These are phyloP conservation scores for Lepidium campestre DNA, from an alignment of 441 rosid species.

Conservation along the genomic window DNA sequence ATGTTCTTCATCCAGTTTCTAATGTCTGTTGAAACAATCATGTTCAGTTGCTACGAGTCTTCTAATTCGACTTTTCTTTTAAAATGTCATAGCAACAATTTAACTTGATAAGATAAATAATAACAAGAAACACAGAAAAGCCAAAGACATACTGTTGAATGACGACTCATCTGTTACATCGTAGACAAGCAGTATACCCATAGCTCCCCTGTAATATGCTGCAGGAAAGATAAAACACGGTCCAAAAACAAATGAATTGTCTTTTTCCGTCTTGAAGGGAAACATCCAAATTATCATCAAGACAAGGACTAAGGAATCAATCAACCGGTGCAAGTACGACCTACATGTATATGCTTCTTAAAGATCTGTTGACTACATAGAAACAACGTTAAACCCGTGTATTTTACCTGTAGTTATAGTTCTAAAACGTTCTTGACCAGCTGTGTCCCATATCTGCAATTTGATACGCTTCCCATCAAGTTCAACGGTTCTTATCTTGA, in stretches of 20 bases:
- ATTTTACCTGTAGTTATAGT: slow-evolving; percentile 42
- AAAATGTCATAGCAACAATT: not conserved
- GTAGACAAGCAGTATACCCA: slow-evolving; percentile 63
- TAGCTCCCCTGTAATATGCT: slow-evolving; percentile 79
- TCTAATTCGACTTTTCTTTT: not conserved
- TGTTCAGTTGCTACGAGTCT: not conserved
- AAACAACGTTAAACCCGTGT: not conserved
- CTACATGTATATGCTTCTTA: not conserved
- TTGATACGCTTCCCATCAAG: slow-evolving; percentile 56
- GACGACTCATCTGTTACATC: slow-evolving; percentile 56
- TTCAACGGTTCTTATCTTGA: slow-evolving; percentile 48
- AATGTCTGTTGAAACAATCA: slow-evolving; percentile 37
- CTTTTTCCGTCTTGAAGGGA: not conserved
- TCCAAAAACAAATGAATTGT: not conserved
- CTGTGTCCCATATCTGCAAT: slow-evolving; percentile 56
- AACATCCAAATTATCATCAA: not conserved
- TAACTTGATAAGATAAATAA: not conserved
- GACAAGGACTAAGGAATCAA: not conserved
- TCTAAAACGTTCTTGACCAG: slow-evolving; percentile 58
- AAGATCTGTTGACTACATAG: not conserved
- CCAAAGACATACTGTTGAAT: slow-evolving; percentile 37
- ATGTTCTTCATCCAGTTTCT: slow-evolving; percentile 80
- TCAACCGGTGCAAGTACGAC: not conserved
- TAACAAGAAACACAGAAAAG: slow-evolving; percentile 1
- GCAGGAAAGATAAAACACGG: not conserved